These are phyloP conservation scores for Pugionium dolabratum DNA, from an alignment of 345 rosid genomes.

Conservation along the genomic window DNA sequence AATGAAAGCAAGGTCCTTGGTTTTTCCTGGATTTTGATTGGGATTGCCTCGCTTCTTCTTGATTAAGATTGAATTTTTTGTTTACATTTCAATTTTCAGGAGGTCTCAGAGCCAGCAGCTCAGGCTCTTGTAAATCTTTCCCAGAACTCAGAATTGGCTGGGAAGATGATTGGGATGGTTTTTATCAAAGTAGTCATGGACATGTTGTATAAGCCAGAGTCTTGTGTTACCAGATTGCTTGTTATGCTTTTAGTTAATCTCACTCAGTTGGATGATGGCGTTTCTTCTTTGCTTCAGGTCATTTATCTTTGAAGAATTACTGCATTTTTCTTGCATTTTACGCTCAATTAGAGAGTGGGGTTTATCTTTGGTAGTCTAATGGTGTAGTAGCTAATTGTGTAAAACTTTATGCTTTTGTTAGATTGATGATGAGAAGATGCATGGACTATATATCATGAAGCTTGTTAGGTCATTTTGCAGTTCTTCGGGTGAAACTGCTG, in stretches of 20 bases:
- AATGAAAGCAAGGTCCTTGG: constrained; percentile 63
- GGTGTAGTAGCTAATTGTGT: constrained; percentile 9
- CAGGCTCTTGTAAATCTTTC: constrained; percentile 92
- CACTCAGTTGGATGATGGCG: constrained; percentile 76
- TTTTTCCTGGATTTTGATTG: constrained; percentile 11
- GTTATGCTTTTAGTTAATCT: constrained; percentile 94
- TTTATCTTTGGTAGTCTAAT: constrained; percentile 5
- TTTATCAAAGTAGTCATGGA: constrained; percentile 66
- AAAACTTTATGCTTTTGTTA: constrained; percentile 39
- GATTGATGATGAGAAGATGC: constrained; percentile 73
- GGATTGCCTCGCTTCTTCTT: neutral
- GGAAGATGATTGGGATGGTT: constrained; percentile 68
- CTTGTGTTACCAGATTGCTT: constrained; percentile 55
- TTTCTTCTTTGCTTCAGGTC: constrained; percentile 88
- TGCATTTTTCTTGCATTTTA: no score
- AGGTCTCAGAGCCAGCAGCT: constrained; percentile 83
- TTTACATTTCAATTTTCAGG: constrained; percentile 45
- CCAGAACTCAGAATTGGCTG: constrained; percentile 61
- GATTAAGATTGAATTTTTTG: constrained; percentile 13
- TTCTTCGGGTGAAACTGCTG: constrained; percentile 55
- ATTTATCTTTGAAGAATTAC: constrained; percentile 15
- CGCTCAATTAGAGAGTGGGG: neutral
- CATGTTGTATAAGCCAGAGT: constrained; percentile 67
- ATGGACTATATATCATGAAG: constrained; percentile 75
- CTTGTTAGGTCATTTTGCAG: constrained; percentile 90